phyloP scores from a whole-genome alignment of 2,329 filamentous ascomycete genomes.

The Sarocladium strictum region DNA sequence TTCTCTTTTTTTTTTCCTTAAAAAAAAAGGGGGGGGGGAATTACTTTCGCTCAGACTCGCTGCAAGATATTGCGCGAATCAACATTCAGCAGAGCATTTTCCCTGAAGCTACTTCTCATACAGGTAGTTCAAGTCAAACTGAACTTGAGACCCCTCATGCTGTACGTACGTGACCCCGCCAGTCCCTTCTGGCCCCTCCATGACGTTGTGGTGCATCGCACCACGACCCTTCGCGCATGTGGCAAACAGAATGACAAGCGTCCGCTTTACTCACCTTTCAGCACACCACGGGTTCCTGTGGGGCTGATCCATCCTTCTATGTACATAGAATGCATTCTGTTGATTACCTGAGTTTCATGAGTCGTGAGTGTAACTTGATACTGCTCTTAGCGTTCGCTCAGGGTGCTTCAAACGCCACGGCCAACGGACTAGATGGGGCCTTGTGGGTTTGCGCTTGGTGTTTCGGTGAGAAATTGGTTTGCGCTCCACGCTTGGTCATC shows the following conservation, averaged over 20 bases:
- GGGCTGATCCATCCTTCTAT: not conserved
- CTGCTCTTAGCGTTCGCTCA: not conserved
- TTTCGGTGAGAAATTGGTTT: not conserved
- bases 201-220: not conserved
- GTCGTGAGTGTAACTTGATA: not conserved
- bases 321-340: too few species aligned
- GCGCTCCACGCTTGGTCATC: not conserved
- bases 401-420: not conserved
- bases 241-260: not conserved
- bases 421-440: not conserved
- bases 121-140: too few species aligned
- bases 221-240: slow-evolving; percentile 3
- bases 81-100: too few species aligned
- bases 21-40: too few species aligned
- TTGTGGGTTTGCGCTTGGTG: not conserved
- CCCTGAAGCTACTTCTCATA: too few species aligned
- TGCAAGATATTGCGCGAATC: too few species aligned
- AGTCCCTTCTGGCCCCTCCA: not conserved
- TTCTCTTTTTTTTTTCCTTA: too few species aligned
- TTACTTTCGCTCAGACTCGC: too few species aligned
- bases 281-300: not conserved
- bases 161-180: not conserved
- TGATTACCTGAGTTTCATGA: not conserved
- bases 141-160: too few species aligned
- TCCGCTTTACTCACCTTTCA: not conserved